phyloP scores from a whole-genome alignment of 345 rosid species.

The Arabis alpina region DNA sequence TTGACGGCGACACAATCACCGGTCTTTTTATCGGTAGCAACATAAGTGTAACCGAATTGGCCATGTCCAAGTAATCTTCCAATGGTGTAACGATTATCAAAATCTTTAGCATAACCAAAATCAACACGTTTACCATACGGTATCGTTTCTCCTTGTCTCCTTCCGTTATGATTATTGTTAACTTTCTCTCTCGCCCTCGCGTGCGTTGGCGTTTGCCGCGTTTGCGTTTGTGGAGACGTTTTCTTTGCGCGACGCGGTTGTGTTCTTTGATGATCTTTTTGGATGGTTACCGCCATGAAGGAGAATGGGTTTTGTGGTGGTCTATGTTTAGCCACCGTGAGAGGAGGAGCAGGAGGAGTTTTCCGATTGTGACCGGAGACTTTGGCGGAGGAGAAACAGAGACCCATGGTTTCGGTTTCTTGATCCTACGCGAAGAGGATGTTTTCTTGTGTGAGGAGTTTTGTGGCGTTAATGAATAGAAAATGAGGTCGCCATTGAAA shows the following conservation, averaged over 20 bases:
- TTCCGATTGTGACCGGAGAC: conserved; percentile 61
- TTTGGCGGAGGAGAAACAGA: conserved; percentile 73
- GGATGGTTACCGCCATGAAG: conserved; percentile 38
- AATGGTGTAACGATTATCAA: conserved; percentile 62
- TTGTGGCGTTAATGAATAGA: conserved; percentile 31
- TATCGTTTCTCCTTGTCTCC: conserved; percentile 44
- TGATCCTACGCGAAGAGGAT: conserved; percentile 32
- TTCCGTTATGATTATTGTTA: conserved; percentile 26
- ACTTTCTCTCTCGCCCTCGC: conserved; percentile 33
- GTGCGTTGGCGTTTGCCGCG: conserved; percentile 38
- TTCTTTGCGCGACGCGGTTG: conserved; percentile 41
- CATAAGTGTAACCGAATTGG: conserved; percentile 90
- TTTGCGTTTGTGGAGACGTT: conserved; percentile 31
- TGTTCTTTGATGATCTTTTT: conserved; percentile 39
- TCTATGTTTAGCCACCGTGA: conserved; percentile 33
- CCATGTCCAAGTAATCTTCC: conserved; percentile 91
- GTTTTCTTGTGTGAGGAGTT: conserved; percentile 1
- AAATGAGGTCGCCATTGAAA: conserved; percentile 34
- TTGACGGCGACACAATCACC: conserved; percentile 89
- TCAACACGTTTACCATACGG: conserved; percentile 76
- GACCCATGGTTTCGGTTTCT: conserved; percentile 58
- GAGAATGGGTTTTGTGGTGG: conserved; percentile 31
- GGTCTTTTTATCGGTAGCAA: conserved; percentile 66
- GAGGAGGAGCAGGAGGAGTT: conserved; percentile 29
- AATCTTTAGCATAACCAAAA: conserved; percentile 84